These are phyloP conservation scores for Pseudopithomyces maydicus DNA, from an alignment of 2,329 filamentous ascomycete species.

Conservation along the genomic window DNA sequence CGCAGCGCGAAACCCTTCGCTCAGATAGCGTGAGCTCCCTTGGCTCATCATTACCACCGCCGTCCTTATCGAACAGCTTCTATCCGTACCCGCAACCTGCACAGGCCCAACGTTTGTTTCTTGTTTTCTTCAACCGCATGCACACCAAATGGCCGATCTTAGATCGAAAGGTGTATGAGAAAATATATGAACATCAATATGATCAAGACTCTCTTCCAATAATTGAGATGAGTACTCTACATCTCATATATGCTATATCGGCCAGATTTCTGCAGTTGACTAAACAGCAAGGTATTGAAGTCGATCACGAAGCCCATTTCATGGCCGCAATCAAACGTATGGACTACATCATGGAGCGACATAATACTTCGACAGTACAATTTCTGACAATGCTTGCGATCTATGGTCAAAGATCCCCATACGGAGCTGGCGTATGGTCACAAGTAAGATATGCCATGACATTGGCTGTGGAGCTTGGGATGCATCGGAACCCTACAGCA, in stretches of 20 bases:
- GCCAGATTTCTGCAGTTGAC: constrained; percentile 32
- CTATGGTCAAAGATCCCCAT: constrained; percentile 32
- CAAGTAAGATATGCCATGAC: constrained; percentile 33
- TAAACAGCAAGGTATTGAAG: constrained; percentile 24
- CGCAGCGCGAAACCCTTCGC: constrained; percentile 10
- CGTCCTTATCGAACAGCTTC: background rate
- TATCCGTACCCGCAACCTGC: constrained; percentile 16
- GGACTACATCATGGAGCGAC: constrained; percentile 29
- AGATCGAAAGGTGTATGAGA: constrained; percentile 28
- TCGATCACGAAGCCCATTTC: constrained; percentile 33
- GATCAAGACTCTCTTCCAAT: constrained; percentile 22
- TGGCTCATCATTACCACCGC: constrained; percentile 8
- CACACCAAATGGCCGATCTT: constrained; percentile 34
- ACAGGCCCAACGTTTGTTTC: constrained; percentile 26
- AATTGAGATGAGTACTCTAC: constrained; percentile 26
- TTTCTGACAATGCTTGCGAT: constrained; percentile 31
- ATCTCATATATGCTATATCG: constrained; percentile 34
- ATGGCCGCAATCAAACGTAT: constrained; percentile 28
- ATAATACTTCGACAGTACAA: constrained; percentile 31
- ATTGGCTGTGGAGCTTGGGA: constrained; percentile 32
- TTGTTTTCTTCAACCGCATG: constrained; percentile 31
- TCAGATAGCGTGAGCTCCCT: constrained; percentile 15
- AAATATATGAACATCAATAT: constrained; percentile 26
- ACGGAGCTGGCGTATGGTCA: constrained; percentile 33
- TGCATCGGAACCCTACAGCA: constrained; percentile 32